These are phyloP conservation scores for Thymus mandschuricus DNA, from an alignment of 257 asterid genomes.

Conservation along the genomic window DNA sequence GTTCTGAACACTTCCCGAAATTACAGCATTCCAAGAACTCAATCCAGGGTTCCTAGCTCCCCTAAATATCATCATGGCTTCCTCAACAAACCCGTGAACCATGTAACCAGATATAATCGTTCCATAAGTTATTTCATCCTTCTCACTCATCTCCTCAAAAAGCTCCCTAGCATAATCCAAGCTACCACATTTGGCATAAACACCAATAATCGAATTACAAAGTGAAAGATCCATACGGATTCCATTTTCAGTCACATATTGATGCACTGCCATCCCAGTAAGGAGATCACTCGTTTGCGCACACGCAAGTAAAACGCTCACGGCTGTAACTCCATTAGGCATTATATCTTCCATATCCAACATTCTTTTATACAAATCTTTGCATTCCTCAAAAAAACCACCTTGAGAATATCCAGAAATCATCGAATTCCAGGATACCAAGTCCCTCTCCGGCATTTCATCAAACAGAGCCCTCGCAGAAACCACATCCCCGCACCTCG, in stretches of 20 bases:
- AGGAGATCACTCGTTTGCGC: conserved; percentile 77
- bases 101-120: conserved; percentile 83
- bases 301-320: conserved; percentile 79
- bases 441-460: conserved; percentile 65
- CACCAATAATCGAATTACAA: conserved; percentile 64
- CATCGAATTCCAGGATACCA: conserved; percentile 89
- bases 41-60: conserved; percentile 56
- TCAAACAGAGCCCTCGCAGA: conserved; percentile 64
- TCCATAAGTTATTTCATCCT: conserved; percentile 77
- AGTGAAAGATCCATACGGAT: conserved; percentile 66
- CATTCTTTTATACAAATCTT: conserved; percentile 60
- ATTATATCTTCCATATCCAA: conserved; percentile 42
- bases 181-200: conserved; percentile 86
- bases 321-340: conserved; percentile 68
- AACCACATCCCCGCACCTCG: conserved; percentile 65
- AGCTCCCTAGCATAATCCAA: conserved; percentile 76
- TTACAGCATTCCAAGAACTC: conserved; percentile 84
- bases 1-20: conserved; percentile 81
- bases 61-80: conserved; percentile 60
- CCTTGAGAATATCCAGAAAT: conserved; percentile 82
- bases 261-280: conserved; percentile 76
- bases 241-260: conserved; percentile 49
- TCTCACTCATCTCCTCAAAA: conserved; percentile 73
- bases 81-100: conserved; percentile 69
- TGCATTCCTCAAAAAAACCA: conserved; percentile 72